phyloP scores from a whole-genome alignment of 2,329 filamentous ascomycete species.

The Nemania serpens region DNA sequence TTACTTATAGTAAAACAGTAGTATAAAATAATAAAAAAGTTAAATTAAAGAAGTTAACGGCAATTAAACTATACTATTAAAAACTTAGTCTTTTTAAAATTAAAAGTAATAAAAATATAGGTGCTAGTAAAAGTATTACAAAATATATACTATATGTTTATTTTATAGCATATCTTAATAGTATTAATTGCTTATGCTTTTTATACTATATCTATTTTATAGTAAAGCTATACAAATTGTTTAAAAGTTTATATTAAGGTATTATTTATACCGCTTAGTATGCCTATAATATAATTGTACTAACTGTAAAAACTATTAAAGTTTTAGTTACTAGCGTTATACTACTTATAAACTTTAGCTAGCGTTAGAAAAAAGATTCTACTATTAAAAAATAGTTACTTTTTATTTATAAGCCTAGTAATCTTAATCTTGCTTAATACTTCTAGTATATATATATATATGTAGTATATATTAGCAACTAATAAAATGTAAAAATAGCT shows the following conservation, averaged over 20 bases:
- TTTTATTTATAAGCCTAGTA: too few relatives aligned
- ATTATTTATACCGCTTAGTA: too few relatives aligned
- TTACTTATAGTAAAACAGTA: background rate
- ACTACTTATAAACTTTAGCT: background rate
- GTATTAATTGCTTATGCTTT: too few relatives aligned
- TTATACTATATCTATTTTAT: too few relatives aligned
- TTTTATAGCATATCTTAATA: too few relatives aligned
- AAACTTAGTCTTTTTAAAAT: background rate
- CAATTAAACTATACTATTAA: background rate
- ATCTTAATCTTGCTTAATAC: background rate
- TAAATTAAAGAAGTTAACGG: background rate
- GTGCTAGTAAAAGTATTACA: too few relatives aligned
- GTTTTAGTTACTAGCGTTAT: background rate
- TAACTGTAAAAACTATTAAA: background rate
- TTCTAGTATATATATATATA: background rate
- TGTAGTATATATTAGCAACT: background rate
- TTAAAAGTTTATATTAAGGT: too few relatives aligned
- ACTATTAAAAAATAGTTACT: background rate
- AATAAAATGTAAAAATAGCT: background rate
- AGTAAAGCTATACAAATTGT: too few relatives aligned
- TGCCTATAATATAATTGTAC: too few relatives aligned
- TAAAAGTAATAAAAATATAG: background rate
- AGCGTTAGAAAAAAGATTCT: background rate
- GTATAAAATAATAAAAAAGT: background rate
- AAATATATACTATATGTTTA: too few relatives aligned